phyloP scores from a whole-genome alignment of 352 stramenopile genomes.

The Phytopythium chamaehyphon region DNA sequence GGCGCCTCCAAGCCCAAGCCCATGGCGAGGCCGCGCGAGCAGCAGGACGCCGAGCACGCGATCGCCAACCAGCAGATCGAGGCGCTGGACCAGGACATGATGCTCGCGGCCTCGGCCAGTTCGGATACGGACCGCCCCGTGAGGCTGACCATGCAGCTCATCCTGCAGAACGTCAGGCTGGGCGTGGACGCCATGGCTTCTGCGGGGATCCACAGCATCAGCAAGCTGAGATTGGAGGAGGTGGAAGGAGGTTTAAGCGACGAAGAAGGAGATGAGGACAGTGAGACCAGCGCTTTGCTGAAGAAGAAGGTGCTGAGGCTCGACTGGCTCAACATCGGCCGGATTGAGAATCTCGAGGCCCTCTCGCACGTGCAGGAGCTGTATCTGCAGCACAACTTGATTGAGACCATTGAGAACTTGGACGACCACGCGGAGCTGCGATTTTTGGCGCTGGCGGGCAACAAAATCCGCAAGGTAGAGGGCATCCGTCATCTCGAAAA shows the following conservation, averaged over 20 bases:
- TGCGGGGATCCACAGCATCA: slow-evolving; percentile 7
- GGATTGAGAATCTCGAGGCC: slow-evolving; percentile 74
- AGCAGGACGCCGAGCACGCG: slow-evolving; percentile 13
- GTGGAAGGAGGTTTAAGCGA: slow-evolving; percentile 10
- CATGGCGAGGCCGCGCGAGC: slow-evolving; percentile 2
- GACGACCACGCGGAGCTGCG: slow-evolving; percentile 50
- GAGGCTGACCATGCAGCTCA: slow-evolving; percentile 62
- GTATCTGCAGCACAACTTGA: slow-evolving; percentile 76
- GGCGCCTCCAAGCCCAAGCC: slow-evolving; percentile 5
- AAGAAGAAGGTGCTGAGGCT: slow-evolving; percentile 54
- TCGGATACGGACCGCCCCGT: slow-evolving; percentile 30
- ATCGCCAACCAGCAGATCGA: slow-evolving; percentile 55
- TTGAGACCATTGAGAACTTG: slow-evolving; percentile 57
- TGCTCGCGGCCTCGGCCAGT: slow-evolving; percentile 25
- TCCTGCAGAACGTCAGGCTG: slow-evolving; percentile 36
- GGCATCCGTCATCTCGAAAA: slow-evolving; percentile 53
- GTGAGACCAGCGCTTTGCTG: slow-evolving; percentile 41
- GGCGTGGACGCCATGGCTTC: not conserved
- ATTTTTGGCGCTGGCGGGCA: slow-evolving; percentile 62
- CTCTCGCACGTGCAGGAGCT: slow-evolving; percentile 73
- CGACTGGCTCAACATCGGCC: slow-evolving; percentile 66
- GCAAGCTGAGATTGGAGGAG: slow-evolving; percentile 4
- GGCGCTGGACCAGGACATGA: slow-evolving; percentile 49
- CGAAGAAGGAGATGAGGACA: slow-evolving; percentile 11
- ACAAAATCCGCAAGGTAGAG: slow-evolving; percentile 57